These are phyloP conservation scores for Chalciporus sphaerocephalus DNA, from an alignment of 768 basidiomycete genomes.

Conservation along the genomic window DNA sequence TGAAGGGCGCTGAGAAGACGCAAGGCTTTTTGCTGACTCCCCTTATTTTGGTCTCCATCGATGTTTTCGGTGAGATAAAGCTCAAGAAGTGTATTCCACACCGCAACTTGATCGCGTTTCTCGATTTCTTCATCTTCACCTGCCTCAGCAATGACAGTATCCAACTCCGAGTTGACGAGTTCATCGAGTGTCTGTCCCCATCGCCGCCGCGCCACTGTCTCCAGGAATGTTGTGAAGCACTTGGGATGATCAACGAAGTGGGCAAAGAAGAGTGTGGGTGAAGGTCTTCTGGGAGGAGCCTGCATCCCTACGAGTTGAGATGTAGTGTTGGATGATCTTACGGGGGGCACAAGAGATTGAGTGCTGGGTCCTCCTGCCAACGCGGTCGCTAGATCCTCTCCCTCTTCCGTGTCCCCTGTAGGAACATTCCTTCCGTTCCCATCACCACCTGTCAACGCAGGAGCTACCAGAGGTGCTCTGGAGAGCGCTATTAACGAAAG, in stretches of 20 bases:
- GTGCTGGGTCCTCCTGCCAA: constrained; percentile 27
- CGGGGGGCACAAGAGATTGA: constrained; percentile 11
- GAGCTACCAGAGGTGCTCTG: constrained; percentile 43
- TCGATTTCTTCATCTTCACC: constrained; percentile 48
- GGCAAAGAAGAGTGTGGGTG: constrained; percentile 84
- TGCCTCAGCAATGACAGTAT: constrained; percentile 10
- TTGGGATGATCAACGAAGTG: constrained; percentile 89
- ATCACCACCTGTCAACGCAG: constrained; percentile 37
- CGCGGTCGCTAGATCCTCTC: constrained; percentile 16
- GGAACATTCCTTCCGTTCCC: constrained; percentile 17
- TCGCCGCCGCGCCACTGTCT: constrained; percentile 72
- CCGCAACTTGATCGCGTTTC: constrained; percentile 67
- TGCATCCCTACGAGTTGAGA: constrained; percentile 17
- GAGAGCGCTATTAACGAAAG: constrained; percentile 78
- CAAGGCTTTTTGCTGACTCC: constrained; percentile 54
- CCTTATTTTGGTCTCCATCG: constrained; percentile 19
- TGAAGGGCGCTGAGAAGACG: constrained; percentile 56
- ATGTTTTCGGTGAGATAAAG: constrained; percentile 64
- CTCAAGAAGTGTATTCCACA: constrained; percentile 96
- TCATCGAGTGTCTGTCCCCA: constrained; percentile 74
- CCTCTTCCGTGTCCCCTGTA: constrained; percentile 9
- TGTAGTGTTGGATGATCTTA: constrained; percentile 2
- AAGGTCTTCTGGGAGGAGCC: constrained; percentile 53
- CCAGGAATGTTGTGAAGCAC: constrained; percentile 83
- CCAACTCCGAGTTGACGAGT: constrained; percentile 7